Evolutionary conservation across 2,329 filamentous ascomycete species (phyloP).

Genomic region (Xylariaceae sp.): DNA sequence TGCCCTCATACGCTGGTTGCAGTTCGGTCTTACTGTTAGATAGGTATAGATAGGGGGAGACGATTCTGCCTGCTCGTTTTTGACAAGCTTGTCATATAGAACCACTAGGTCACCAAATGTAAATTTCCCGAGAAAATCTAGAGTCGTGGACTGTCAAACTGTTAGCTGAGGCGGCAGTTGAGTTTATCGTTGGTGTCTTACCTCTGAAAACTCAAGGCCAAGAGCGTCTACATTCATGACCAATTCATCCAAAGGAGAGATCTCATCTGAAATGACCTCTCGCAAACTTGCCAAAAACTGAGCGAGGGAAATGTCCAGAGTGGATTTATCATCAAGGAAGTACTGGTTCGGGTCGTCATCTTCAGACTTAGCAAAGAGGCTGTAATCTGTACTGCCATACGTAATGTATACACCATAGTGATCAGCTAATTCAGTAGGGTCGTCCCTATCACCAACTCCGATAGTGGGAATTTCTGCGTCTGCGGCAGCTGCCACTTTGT

Average conservation of each 20-base stretch:
- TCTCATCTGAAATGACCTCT: slow-evolving; percentile 42
- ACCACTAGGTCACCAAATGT: slow-evolving; percentile 42
- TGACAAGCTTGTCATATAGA: slow-evolving; percentile 42
- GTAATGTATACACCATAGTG: slow-evolving; percentile 41
- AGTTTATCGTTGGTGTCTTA: slow-evolving; percentile 25
- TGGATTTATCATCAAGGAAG: slow-evolving; percentile 41
- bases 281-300: slow-evolving; percentile 41
- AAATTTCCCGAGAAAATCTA: slow-evolving; percentile 39
- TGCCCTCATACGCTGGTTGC: slow-evolving; percentile 42
- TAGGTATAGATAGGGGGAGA: slow-evolving; percentile 41
- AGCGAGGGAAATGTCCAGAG: slow-evolving; percentile 35
- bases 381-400: slow-evolving; percentile 43
- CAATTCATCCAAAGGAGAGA: slow-evolving; percentile 45
- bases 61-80: slow-evolving; percentile 38
- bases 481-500: background rate
- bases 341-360: slow-evolving; percentile 44
- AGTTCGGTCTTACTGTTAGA: slow-evolving; percentile 43
- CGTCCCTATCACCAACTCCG: slow-evolving; percentile 20
- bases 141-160: slow-evolving; percentile 37
- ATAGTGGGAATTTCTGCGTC: background rate
- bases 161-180: slow-evolving; percentile 30
- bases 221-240: slow-evolving; percentile 44
- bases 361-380: slow-evolving; percentile 42
- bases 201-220: slow-evolving; percentile 44
- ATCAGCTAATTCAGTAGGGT: slow-evolving; percentile 33